Conservation (phyloP, 257 asterid genomes). For the Nicotiana tomentosiformis region DNA sequence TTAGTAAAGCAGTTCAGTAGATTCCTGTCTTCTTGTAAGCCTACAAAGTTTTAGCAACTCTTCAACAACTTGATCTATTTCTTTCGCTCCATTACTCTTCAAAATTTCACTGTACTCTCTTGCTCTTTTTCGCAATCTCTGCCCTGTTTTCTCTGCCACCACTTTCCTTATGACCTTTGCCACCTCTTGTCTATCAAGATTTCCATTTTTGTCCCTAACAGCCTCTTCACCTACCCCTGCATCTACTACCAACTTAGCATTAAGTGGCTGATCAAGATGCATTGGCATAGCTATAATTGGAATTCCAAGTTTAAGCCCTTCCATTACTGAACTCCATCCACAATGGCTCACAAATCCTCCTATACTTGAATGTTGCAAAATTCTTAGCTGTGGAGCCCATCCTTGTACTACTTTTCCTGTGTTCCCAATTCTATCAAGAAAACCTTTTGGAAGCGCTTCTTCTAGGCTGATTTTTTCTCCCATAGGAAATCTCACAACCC, state of each 20-base stretch:
- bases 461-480: not conserved
- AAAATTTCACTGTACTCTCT: constrained; percentile 12
- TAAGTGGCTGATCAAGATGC: constrained; percentile 27
- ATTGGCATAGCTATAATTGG: constrained; percentile 26
- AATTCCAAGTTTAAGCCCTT: constrained; percentile 19
- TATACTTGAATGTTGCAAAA: constrained; percentile 14
- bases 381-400: constrained; percentile 26
- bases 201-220: constrained; percentile 13
- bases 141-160: constrained; percentile 22
- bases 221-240: constrained; percentile 23
- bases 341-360: constrained; percentile 27
- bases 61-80: constrained; percentile 13
- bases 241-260: constrained; percentile 17
- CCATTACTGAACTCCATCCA: constrained; percentile 26
- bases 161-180: constrained; percentile 12
- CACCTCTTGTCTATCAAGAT: constrained; percentile 14
- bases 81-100: constrained; percentile 12
- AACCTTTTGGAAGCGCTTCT: constrained; percentile 23
- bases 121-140: constrained; percentile 12
- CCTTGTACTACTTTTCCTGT: constrained; percentile 20
- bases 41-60: constrained; percentile 10
- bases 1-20: not conserved
- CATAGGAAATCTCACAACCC: constrained; percentile 27
- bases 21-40: not conserved
- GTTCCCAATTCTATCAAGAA: constrained; percentile 7